Evolutionary conservation across 2,329 filamentous ascomycete species (phyloP), one percentile per base, ranked within the genome.

Genomic region (Didymellaceae sp.): DNA sequence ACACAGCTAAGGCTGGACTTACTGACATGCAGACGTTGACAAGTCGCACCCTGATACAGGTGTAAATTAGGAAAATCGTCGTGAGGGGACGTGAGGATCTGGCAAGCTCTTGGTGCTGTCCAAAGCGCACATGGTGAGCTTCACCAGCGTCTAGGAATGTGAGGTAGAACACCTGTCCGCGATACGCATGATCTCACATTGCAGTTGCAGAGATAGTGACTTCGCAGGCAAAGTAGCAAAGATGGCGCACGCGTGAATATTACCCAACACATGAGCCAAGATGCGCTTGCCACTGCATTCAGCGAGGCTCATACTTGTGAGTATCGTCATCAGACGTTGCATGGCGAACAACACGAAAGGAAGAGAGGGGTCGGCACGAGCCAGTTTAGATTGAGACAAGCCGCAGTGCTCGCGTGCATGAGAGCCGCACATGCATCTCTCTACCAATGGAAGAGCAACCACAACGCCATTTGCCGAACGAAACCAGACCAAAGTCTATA

Each of bases 391-490:
- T 68, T 66, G 21, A 43, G 55, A 51, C 38, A 55, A 62, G 59
- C 59, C 56, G 52, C 51, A 52, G 32, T 52, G 52, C 58, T 58
- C 52, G 43, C 49, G 50, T 61, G 54, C 58, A 56, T 45, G 54
- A 60, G 55, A 65, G 62, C 55, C 53, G 56, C 54, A 62, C 51
- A 65, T 66, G 67, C 66, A 66, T 65, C 57, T 47, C 61, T 69
- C 66, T 69, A 69, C 45, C 56, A 58, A 54, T 61, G 45, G 55
- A 59, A 63, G 51, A 69, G 60, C 63, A 58, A 60, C 67, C 66
- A 67, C 63, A 62, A 71, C 66, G 67, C 68, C 67, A 38, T 52
- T 40, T 35, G 52, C 52, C 42, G 56, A 51, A 48, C 33, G 57
- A 52, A 40, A 62, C 45, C 55, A 54, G 48, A 55, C 49, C 48